phyloP scores from a whole-genome alignment of 2,329 filamentous ascomycete genomes.

The Amylocarpus encephaloides region DNA sequence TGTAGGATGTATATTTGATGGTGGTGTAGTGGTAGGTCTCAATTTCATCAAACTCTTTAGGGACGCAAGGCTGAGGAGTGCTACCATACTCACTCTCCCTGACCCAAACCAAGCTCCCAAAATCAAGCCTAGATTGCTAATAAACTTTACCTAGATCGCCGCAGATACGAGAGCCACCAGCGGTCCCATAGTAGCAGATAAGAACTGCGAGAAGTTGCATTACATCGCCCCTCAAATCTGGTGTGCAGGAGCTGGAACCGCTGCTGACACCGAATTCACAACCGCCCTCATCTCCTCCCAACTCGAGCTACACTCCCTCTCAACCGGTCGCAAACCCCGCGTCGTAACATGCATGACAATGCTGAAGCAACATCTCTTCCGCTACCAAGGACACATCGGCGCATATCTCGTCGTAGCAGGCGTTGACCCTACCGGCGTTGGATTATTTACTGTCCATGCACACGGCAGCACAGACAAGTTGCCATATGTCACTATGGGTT shows the following conservation, averaged over 20 bases:
- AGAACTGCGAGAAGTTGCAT: constrained; percentile 99
- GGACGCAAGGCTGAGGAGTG: constrained; percentile 1
- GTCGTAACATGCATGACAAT: constrained; percentile 99
- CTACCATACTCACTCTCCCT: constrained; percentile 10
- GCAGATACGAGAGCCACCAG: constrained; percentile 97
- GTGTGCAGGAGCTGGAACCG: constrained; percentile 96
- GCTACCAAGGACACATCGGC: constrained; percentile 94
- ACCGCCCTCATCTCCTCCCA: constrained; percentile 98
- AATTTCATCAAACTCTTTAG: neutral
- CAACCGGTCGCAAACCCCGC: constrained; percentile 90
- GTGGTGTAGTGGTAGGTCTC: constrained; percentile 78
- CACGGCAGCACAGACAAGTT: constrained; percentile 98
- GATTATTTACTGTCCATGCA: constrained; percentile 96
- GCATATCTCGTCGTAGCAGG: constrained; percentile 97
- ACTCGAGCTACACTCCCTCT: constrained; percentile 94
- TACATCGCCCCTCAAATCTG: constrained; percentile 98
- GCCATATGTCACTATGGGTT: constrained; percentile 98
- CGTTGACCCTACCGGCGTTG: constrained; percentile 88
- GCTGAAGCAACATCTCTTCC: constrained; percentile 98
- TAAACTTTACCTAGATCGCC: constrained; percentile 60
- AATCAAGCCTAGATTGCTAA: constrained; percentile 11
- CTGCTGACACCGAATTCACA: constrained; percentile 98
- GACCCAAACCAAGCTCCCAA: neutral
- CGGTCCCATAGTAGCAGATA: constrained; percentile 97
- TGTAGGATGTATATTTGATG: constrained; percentile 93